Base-by-base conservation (phyloP, 768 basidiomycete species). In the Russula virescens region DNA sequence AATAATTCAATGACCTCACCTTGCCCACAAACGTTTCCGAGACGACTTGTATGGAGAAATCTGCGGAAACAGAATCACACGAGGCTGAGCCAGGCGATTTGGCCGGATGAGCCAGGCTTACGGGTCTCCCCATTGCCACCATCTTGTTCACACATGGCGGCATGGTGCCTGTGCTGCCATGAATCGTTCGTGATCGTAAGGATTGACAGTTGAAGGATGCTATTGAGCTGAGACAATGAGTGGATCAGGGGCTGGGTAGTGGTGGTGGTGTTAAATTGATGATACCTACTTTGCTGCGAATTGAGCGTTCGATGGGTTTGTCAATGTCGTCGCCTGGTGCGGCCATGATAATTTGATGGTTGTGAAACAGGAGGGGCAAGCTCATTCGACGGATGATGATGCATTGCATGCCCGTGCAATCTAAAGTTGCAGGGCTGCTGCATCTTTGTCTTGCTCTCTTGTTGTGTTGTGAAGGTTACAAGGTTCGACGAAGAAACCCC, bases 111-210 rank as follows among this genome's bases (percentile, higher is more conserved):
- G 9, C 51, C 55, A 21, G 26, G 31, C 88, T 69, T 79, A 94
- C 91, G 91, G 52, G 92, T 89, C 79, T 93, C 91, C 61, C 85
- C 86, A 70, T 79, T 84, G 48, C 81, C 83, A 66, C 82, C 84
- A 58, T 80, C 82, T 73, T 83, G 78, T 48, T 79, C 85, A 71
- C 81, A 81, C 91, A 94, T 94, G 51, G 91, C 79, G 60, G 81
- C 80, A 75, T 94, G 91, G 76, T 93, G 88, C 70, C 88, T 82
- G 74, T 94, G 91, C 75, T 89, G 80, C 82, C 84, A 86, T 56
- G 91, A 93, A 69, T 94, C 88, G 74, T 94, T 94, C 40, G 79
- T 79, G 71, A 94, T 86, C 58, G 71, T 78, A 70, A 94, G 77
- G 68, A 79, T 77, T 58, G 80, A 73, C 21, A 91, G 91, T 68